Evolutionary conservation across 2,329 filamentous ascomycete genomes (phyloP).

Genomic region (Paracorniculantispora psalliotae): DNA sequence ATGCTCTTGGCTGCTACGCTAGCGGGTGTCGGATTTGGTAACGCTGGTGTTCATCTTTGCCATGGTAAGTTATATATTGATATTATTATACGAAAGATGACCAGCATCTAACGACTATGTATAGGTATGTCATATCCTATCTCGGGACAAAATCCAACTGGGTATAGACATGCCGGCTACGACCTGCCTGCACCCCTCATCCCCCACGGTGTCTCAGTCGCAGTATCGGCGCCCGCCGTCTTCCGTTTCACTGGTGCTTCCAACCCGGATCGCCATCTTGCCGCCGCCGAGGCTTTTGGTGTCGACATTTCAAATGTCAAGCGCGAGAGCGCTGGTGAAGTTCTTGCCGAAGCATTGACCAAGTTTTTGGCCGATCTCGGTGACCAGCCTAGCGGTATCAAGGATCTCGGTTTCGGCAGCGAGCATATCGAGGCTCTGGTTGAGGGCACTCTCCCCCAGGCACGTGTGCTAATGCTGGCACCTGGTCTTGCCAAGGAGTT

Average conservation of each 20-base stretch:
- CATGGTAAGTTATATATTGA: constrained; percentile 42
- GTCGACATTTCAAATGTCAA: constrained; percentile 86
- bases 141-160: constrained; percentile 79
- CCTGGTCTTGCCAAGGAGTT: constrained; percentile 71
- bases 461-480: constrained; percentile 83
- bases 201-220: constrained; percentile 92
- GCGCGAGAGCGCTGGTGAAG: constrained; percentile 81
- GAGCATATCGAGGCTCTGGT: constrained; percentile 78
- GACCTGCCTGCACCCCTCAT: constrained; percentile 72
- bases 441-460: constrained; percentile 91
- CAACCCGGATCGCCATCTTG: constrained; percentile 87
- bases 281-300: constrained; percentile 84
- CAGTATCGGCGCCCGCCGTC: constrained; percentile 86
- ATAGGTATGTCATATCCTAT: constrained; percentile 94
- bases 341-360: constrained; percentile 75
- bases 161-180: constrained; percentile 88
- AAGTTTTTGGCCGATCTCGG: constrained; percentile 79
- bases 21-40: constrained; percentile 94
- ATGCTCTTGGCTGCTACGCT: constrained; percentile 95
- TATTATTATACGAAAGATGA: not conserved
- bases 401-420: constrained; percentile 71
- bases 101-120: not conserved
- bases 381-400: constrained; percentile 84
- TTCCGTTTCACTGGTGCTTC: constrained; percentile 90
- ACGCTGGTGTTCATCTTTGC: constrained; percentile 84